These are phyloP conservation scores for Heterobasidion irregulare DNA, from an alignment of 1,284 basidiomycete species.

Conservation along the genomic window DNA sequence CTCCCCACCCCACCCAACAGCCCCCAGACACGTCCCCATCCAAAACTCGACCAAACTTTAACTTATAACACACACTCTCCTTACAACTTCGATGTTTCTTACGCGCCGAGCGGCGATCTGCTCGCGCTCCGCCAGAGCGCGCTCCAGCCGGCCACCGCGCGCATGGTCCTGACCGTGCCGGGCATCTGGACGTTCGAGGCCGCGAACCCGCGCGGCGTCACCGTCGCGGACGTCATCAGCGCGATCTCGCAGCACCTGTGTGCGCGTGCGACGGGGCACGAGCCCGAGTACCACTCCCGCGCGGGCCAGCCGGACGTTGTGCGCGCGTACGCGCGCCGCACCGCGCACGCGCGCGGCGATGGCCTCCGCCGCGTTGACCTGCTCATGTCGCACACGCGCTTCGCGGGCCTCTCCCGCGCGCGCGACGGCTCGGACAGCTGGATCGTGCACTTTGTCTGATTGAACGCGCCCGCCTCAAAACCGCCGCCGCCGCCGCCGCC, in stretches of 20 bases:
- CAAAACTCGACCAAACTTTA: neutral
- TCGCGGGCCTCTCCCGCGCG: conserved; percentile 11
- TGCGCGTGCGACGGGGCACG: neutral
- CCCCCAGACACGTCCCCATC: neutral
- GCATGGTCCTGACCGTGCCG: neutral
- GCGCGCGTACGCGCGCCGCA: conserved; percentile 2
- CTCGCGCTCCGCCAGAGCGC: neutral
- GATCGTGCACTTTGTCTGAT: conserved; percentile 15
- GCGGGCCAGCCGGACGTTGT: conserved; percentile 1
- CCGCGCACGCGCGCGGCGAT: conserved; percentile 5
- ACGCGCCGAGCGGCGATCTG: neutral
- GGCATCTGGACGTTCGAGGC: neutral
- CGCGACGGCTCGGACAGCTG: conserved; percentile 13
- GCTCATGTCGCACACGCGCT: conserved; percentile 8
- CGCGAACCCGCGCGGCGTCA: neutral
- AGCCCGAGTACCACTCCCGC: conserved; percentile 1
- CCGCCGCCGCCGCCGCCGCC: no score
- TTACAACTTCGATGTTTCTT: neutral
- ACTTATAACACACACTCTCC: neutral
- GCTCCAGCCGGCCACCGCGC: neutral
- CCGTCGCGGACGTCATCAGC: neutral
- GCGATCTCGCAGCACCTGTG: neutral
- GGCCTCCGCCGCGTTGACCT: conserved; percentile 12
- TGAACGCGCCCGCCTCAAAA: neutral
- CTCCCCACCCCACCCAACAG: neutral